Percentiles rank a stretch among this genome's conserved stretches.
Conservation (phyloP, 768 basidiomycete species). For the Amanita fuliginea region DNA sequence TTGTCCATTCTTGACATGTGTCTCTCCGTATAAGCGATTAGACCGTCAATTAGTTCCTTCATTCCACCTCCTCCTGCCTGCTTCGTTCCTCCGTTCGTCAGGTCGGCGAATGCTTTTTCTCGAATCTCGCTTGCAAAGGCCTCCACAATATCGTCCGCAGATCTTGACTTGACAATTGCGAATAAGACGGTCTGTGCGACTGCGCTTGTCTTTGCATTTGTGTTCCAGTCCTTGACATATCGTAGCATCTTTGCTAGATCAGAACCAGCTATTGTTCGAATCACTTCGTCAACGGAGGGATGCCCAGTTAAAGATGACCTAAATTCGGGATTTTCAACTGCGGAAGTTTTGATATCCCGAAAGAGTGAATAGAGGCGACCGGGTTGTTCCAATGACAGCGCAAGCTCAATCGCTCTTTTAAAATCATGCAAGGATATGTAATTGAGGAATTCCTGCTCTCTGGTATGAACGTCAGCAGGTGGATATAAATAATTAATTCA, state of each 20-base stretch:
- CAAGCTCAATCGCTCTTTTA: constrained; percentile 81
- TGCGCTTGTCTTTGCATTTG: constrained; percentile 77
- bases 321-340: constrained; percentile 13
- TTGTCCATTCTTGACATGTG: constrained; percentile 80
- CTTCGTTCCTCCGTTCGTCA: constrained; percentile 10
- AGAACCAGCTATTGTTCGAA: constrained; percentile 55
- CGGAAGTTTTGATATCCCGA: constrained; percentile 36
- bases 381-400: constrained; percentile 89
- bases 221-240: constrained; percentile 89
- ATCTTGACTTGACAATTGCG: constrained; percentile 67
- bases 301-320: constrained; percentile 50
- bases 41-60: constrained; percentile 71
- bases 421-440: constrained; percentile 85
- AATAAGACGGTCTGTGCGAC: constrained; percentile 81
- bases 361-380: constrained; percentile 78
- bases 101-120: constrained; percentile 20
- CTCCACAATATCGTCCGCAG: constrained; percentile 60
- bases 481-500: constrained; percentile 5
- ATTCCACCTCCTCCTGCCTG: constrained; percentile 26
- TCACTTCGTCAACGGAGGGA: constrained; percentile 67
- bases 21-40: constrained; percentile 92
- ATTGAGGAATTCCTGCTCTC: constrained; percentile 94
- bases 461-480: constrained; percentile 21
- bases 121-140: constrained; percentile 44
- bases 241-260: constrained; percentile 77